Evolutionary conservation across 768 basidiomycete species (phyloP), one percentile per base, ranked within the genome.

Genomic region (Boletellus emodensis): DNA sequence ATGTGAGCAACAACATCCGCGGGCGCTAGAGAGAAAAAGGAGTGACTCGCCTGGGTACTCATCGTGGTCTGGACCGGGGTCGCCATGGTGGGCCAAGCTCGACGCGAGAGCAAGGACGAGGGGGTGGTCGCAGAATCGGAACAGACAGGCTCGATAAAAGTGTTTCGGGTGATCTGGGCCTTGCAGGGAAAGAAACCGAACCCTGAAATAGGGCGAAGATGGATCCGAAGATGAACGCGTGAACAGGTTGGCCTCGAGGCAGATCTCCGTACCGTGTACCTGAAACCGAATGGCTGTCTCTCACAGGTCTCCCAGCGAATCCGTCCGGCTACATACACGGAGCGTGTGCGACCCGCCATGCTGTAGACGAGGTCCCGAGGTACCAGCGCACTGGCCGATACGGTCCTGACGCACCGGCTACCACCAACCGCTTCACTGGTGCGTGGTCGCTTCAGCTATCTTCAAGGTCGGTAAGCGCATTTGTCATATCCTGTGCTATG

Each of bases 161-260:
- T 20, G 43, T 13, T 52, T 2, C 4, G 24, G 24, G 24, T 24
- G 24, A 24, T 20, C 45, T 26, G 39, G 26, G 17, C 40, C 51
- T 44, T 42, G 44, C 57, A 60, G 47, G 45, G 58, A 46, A 48
- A 41, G 36, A 52, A 41, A 43, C 14, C 2, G 32, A 20, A 18
- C 50, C 57, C 57, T 59, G 40, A 14, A 57, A 48, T 33, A 32
- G 41, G 37, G 33, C 40, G 14, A 42, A 13, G 8, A 41, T 17
- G 28, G 4, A 1, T 35, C 35, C 38, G 44, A 44, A 58, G 44
- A 60, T 58, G 59, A 60, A 58, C 59, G 59, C 59, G 59, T 35
- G 59, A 60, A 60, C 44, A 24, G 24, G 24, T 6, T 33, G 7
- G 52, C 59, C 59, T 61, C 47, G 40, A 60, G 60, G 60, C 52